Evolutionary conservation across 768 basidiomycete genomes (phyloP), one percentile per base, ranked within the genome.

Genomic region (Mycena maculata): DNA sequence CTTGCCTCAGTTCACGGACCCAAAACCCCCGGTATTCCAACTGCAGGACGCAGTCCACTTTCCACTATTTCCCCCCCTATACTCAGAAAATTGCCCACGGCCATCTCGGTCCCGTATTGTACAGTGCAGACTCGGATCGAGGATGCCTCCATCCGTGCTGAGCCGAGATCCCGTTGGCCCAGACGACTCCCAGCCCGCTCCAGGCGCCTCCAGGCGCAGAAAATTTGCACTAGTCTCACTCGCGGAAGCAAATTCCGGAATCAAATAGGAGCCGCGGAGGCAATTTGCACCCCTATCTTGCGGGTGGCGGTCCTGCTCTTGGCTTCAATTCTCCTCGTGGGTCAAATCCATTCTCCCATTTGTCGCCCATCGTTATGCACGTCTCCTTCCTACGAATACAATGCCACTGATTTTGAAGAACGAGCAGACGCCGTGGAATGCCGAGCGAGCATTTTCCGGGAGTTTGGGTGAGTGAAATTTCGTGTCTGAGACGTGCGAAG

Each of bases 191-290:
- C 48, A 30, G 25, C 25, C 25, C 11, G 25, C 47, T 12, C 25
- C 25, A 27, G 47, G 28, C 47, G 25, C 11, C 25, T 25, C 25
- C 47, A 25, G 47, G n/a, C 50, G 50, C 20, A 3, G 42, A 22
- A 44, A 38, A 8, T 8, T 15, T 8, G 15, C 8, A 8, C 36
- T 38, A 28, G 49, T 50, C 36, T 60, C 48, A 23, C 15, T 11
- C 20, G 55, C 55, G 63, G 54, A 57, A 25, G 36, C 33, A 64
- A 50, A 33, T n/a, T 42, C 36, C 48, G 44, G 44, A 13, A 42
- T 15, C 10, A 22, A n/a, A 55, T 63, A 63, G 61, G 53, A 55
- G 61, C 30, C 60, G 53, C 62, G 62, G 62, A 27, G 48, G 12
- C 25, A 23, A 25, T 31, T 54, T 57, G 31, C 33, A 23, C 63